Conservation (phyloP, 768 basidiomycete genomes). For the Wakefieldia striispora region DNA sequence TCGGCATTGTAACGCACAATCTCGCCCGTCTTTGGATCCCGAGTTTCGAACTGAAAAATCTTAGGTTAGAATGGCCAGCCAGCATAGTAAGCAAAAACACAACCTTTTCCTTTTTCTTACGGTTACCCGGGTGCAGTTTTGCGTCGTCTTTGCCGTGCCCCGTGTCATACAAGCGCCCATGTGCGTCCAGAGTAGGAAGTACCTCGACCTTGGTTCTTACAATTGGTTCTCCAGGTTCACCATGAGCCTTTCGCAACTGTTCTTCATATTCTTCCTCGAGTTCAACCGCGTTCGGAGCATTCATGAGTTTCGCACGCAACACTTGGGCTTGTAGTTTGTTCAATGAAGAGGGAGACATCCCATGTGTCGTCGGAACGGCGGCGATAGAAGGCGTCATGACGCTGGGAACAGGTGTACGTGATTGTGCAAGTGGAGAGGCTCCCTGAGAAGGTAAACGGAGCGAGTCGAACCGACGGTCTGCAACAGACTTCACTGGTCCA, state of each 20-base stretch:
- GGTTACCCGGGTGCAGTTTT: slow-evolving; percentile 57
- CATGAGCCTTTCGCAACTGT: slow-evolving; percentile 53
- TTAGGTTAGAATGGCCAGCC: slow-evolving; percentile 1
- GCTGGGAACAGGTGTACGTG: slow-evolving; percentile 84
- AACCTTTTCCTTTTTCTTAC: slow-evolving; percentile 75
- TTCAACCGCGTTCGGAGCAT: slow-evolving; percentile 67
- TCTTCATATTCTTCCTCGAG: slow-evolving; percentile 86
- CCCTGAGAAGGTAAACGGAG: slow-evolving; percentile 60
- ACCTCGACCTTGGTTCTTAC: slow-evolving; percentile 72
- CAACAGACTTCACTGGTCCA: slow-evolving; percentile 28
- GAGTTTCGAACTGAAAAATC: slow-evolving; percentile 69
- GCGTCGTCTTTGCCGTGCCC: slow-evolving; percentile 73
- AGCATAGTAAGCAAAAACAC: neutral
- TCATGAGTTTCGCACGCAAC: slow-evolving; percentile 86
- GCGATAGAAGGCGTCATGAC: slow-evolving; percentile 75
- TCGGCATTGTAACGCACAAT: slow-evolving; percentile 87
- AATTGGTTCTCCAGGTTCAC: slow-evolving; percentile 36
- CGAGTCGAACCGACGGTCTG: slow-evolving; percentile 57
- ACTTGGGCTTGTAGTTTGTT: slow-evolving; percentile 94
- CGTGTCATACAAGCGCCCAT: slow-evolving; percentile 86
- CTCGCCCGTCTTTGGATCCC: slow-evolving; percentile 88
- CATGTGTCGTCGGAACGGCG: slow-evolving; percentile 36
- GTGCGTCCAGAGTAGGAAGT: slow-evolving; percentile 83
- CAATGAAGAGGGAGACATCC: slow-evolving; percentile 72
- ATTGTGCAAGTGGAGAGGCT: slow-evolving; percentile 56